Conservation (phyloP, 2,329 filamentous ascomycete genomes). For the Fusarium veterinarium region DNA sequence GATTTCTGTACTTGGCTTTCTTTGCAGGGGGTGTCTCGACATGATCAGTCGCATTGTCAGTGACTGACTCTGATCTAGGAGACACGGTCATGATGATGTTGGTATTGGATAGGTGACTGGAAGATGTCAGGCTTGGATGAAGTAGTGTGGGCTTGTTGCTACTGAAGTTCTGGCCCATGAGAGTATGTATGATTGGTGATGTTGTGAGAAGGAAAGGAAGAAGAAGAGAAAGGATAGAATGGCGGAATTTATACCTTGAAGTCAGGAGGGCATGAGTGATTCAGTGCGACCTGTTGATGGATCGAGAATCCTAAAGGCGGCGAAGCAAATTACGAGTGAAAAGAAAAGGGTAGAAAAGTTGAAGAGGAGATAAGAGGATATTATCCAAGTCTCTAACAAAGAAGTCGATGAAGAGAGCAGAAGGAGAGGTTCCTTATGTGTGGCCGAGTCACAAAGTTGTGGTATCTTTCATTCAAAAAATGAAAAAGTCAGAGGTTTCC, state of each 20-base stretch:
- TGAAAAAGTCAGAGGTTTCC: not conserved
- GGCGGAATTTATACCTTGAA: not conserved
- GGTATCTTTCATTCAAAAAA: not conserved
- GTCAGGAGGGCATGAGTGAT: not conserved
- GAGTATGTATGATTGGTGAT: not conserved
- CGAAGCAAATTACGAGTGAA: not conserved
- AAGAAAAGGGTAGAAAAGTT: accelerated
- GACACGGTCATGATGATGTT: not conserved
- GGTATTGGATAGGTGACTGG: not conserved
- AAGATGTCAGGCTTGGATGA: not conserved
- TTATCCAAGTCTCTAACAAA: not conserved
- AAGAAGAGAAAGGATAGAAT: not conserved
- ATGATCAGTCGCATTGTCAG: not conserved
- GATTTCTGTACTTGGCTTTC: not conserved
- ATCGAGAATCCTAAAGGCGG: not conserved
- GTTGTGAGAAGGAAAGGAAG: not conserved
- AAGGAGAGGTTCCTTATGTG: too few species aligned
- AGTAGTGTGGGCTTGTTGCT: not conserved
- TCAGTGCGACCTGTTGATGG: not conserved
- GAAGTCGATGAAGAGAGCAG: not conserved
- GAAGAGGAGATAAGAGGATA: not conserved
- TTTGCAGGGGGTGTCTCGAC: not conserved
- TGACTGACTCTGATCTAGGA: too few species aligned
- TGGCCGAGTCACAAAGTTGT: not conserved
- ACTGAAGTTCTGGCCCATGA: not conserved